Base-by-base conservation (phyloP, 164 flowering plant genomes). In the Buxus sempervirens region DNA sequence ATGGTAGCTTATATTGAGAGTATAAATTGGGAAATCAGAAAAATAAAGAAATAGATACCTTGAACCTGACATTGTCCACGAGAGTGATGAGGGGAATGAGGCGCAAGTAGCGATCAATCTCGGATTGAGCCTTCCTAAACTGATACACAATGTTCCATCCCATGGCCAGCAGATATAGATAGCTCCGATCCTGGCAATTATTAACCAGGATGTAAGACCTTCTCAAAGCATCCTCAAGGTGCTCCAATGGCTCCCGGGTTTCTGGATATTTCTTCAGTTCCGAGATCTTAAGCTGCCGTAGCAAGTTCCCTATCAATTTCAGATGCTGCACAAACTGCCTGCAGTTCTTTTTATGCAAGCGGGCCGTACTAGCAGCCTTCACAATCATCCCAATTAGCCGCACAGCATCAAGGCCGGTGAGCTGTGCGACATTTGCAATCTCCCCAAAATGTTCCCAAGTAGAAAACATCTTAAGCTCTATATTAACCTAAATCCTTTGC, bases 31-130 rank as follows among this genome's bases (percentile, higher is more conserved):
- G 28, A 12, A 15, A 38, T 14, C 26, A 55, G 36, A 53, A 49
- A 59, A 54, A n/a, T 5, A n/a, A 49, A 49, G 19, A 38, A 25
- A 62, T 20, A 25, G 36, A 62, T 84, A 95, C 98, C 96, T 88
- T 88, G 73, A 95, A 82, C 61, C 99, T 83, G 62, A 90, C 82
- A 82, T 90, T 93, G 68, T 95, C 97, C 58, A 92, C 94, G 5
- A 95, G 90, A 36, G 88, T 84, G 71, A 88, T 88, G 45, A 88
- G 82, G 32, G 93, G 93, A 20, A 88, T 81, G 49, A 88, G 76
- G 73, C 70, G 71, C 81, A 88, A 76, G 71, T 86, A 88, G 21
- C 82, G 82, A 53, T 88, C 93, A 54, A 88, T 88, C 78, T 88
- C 93, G 67, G 74, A 83, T 70, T 86, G 93, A 16, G 90, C 89